phyloP scores from a whole-genome alignment of 2,329 filamentous ascomycete genomes.

The Pseudogymnoascus destructans region DNA sequence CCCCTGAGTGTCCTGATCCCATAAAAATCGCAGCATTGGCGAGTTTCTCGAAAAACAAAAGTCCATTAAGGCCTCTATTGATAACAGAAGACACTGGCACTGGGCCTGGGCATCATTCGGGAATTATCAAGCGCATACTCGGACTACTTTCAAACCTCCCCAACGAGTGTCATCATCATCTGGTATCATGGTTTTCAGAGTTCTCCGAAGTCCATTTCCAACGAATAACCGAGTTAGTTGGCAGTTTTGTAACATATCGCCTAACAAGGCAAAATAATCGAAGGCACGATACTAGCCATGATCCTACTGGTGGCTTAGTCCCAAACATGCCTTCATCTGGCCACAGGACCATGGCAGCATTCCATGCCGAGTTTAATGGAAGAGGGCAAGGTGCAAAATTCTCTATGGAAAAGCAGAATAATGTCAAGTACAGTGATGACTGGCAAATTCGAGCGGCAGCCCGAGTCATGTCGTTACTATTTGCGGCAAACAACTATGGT shows the following conservation, averaged over 20 bases:
- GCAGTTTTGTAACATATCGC: conserved; percentile 70
- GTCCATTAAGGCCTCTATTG: neutral
- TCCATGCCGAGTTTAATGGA: conserved; percentile 63
- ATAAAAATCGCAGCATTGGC: neutral
- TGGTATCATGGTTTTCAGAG: conserved; percentile 67
- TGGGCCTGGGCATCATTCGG: conserved; percentile 55
- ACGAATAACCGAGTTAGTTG: conserved; percentile 61
- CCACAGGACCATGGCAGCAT: conserved; percentile 45
- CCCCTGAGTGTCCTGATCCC: neutral
- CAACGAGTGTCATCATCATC: conserved; percentile 59
- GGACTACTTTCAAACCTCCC: conserved; percentile 68
- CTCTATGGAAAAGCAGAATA: conserved; percentile 37
- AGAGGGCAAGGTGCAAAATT: conserved; percentile 38
- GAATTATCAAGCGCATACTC: conserved; percentile 72
- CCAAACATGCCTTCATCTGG: conserved; percentile 58
- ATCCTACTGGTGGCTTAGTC: conserved; percentile 54
- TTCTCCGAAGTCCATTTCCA: conserved; percentile 56
- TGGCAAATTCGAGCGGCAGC: conserved; percentile 81
- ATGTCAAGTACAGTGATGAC: conserved; percentile 61
- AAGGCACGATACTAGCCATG: conserved; percentile 44
- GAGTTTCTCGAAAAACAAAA: neutral
- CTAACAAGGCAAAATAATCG: conserved; percentile 59
- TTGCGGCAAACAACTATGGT: conserved; percentile 60
- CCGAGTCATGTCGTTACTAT: conserved; percentile 66
- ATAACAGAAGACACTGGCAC: neutral